Base-by-base conservation (phyloP, 2,329 filamentous ascomycete genomes). In the Claviceps quebecensis region DNA sequence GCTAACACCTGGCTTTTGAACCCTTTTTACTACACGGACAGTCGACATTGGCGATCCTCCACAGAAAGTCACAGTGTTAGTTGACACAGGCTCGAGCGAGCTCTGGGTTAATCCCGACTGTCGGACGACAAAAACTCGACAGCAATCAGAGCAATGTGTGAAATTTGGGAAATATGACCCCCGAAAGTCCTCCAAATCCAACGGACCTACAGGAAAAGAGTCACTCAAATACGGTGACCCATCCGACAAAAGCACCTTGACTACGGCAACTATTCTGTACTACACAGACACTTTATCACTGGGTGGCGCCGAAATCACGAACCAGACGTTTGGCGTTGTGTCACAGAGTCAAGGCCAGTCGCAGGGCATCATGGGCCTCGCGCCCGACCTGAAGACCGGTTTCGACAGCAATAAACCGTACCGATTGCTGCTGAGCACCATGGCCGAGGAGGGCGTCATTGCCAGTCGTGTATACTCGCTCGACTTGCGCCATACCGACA, bases 91-190 rank as follows among this genome's bases (percentile, higher is more conserved):
- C 16, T 78, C 75, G 5, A 72, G 71, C 55, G 73, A 77, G 59
- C 68, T 78, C 7, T 78, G 75, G 75, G 72, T 77, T 44, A 75
- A 78, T 53, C 74, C 75, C 1, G 63, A 70, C 49, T 78, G 75
- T 58, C 49, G 58, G 4, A 66, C 64, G 5, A 66, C 73, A 0
- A 65, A 61, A 5, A 62, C 63, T 5, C 55, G 62, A 6, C 56
- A 57, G 1, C 63, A 71, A 38, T 56, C 60, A 3, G 50, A 61
- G 0, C 65, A 70, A 45, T 78, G 74, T 58, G 13, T 54, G 0
- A 40, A 55, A 0, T 72, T 72, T 49, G 69, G 74, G 3, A 61
- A 65, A 41, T 78, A 75, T 56, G 64, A 75, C 41, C 70, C 70
- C 5, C 51, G 50, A 1, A 59, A 65, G 47, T 77, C 74, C 16